Evolutionary conservation across 805 yeast species (phyloP).

Genomic region (Phaffomyces thermotolerans): DNA sequence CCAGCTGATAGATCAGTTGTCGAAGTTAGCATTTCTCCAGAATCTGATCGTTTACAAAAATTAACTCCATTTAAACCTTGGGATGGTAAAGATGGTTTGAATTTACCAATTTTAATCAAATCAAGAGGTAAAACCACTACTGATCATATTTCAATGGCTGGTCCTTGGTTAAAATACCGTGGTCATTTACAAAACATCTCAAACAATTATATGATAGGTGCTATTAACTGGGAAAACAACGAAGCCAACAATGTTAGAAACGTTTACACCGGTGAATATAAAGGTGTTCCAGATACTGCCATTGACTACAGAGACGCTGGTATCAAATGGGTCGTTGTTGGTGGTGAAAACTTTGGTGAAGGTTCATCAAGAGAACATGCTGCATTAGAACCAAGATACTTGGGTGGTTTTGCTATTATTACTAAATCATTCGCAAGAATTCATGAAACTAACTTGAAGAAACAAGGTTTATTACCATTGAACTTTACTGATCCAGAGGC

Average conservation of each 20-base stretch:
- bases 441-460: conserved; percentile 99
- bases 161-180: conserved; percentile 99
- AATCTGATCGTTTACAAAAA: conserved; percentile 92
- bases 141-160: conserved; percentile 99
- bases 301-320: conserved; percentile 91
- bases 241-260: conserved; percentile 90
- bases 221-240: conserved; percentile 91
- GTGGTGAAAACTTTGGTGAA: conserved; percentile 99
- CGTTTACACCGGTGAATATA: conserved; percentile 85
- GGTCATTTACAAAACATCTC: conserved; percentile 99
- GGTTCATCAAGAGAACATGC: conserved; percentile 99
- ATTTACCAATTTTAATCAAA: conserved; percentile 91
- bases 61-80: conserved; percentile 92
- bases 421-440: conserved; percentile 98
- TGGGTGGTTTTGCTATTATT: conserved; percentile 96
- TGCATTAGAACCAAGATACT: conserved; percentile 98
- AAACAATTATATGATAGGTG: conserved; percentile 99
- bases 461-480: conserved; percentile 97
- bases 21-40: conserved; percentile 72
- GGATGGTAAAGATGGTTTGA: conserved; percentile 90
- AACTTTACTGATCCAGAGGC: conserved; percentile 85
- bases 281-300: conserved; percentile 96
- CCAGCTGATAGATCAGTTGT: conserved; percentile 79
- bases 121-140: conserved; percentile 97
- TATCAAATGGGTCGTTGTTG: conserved; percentile 93